A percentile compares a stretch with the other conserved stretches of the same genome.
These are phyloP conservation scores for Dimocarpus longan DNA, from an alignment of 345 rosid genomes.

Conservation along the genomic window DNA sequence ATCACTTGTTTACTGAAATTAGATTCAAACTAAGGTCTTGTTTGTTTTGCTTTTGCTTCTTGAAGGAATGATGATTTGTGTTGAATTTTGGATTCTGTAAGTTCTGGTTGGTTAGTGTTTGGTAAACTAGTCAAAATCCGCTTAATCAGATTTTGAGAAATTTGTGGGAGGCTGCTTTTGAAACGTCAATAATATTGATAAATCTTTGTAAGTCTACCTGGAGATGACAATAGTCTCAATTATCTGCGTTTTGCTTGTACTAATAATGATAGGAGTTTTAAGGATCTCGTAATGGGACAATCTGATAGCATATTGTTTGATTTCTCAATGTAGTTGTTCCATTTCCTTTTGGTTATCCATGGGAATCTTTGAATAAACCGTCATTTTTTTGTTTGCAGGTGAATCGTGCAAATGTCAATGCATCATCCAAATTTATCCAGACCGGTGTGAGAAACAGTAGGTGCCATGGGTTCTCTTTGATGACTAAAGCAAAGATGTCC, in stretches of 20 bases:
- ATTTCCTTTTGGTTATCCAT: neutral
- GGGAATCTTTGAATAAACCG: neutral
- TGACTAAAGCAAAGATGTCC: constrained; percentile 49
- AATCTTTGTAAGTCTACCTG: neutral
- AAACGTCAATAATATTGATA: neutral
- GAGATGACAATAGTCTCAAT: neutral
- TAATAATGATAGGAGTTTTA: neutral
- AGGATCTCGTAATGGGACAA: neutral
- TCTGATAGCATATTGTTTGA: neutral
- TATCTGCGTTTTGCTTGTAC: neutral
- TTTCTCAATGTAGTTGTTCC: neutral
- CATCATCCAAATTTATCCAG: constrained; percentile 29
- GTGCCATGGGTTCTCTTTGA: constrained; percentile 31
- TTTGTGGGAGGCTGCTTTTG: neutral
- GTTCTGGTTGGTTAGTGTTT: neutral
- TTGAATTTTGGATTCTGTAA: constrained; percentile 1
- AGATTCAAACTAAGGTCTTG: neutral
- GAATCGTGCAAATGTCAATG: constrained; percentile 26
- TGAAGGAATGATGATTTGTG: neutral
- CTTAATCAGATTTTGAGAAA: neutral
- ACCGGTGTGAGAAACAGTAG: constrained; percentile 29
- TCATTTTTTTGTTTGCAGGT: constrained; percentile 30
- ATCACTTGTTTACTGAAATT: neutral
- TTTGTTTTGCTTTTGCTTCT: constrained; percentile 1
- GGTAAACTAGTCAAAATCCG: neutral